Evolutionary conservation across 352 stramenopile species (phyloP).

Genomic region (Pythium dissimile): DNA sequence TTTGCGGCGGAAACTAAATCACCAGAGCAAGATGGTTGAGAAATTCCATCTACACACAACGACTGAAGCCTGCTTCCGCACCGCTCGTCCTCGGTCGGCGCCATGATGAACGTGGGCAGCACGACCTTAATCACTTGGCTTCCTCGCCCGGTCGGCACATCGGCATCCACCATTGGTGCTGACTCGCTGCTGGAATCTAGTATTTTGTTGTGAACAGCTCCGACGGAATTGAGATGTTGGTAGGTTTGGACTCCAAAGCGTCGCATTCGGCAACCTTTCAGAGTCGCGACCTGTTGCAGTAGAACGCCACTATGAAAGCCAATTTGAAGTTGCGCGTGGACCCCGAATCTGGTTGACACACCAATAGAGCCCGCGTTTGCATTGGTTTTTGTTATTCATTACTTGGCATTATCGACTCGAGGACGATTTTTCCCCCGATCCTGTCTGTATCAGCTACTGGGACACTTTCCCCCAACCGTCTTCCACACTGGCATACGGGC

Average conservation of each 20-base stretch:
- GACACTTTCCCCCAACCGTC: background rate
- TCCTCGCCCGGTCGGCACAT: slow-evolving; percentile 31
- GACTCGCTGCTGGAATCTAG: background rate
- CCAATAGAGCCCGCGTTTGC: background rate
- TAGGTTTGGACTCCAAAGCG: background rate
- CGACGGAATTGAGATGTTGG: too few relatives aligned
- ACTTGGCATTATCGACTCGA: slow-evolving; percentile 12
- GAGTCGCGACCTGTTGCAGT: too few relatives aligned
- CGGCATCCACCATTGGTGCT: slow-evolving; percentile 47
- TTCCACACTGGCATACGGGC: slow-evolving; percentile 12
- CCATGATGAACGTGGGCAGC: slow-evolving; percentile 84
- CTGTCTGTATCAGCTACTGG: background rate
- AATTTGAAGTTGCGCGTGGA: too few relatives aligned
- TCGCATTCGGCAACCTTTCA: slow-evolving; percentile 7
- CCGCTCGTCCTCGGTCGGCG: slow-evolving; percentile 72
- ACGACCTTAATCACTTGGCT: slow-evolving; percentile 78
- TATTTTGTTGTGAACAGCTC: too few relatives aligned
- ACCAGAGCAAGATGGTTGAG: background rate
- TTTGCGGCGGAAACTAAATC: slow-evolving; percentile 63
- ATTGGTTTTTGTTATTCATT: slow-evolving; percentile 19
- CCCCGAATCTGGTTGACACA: background rate
- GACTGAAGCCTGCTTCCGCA: slow-evolving; percentile 3
- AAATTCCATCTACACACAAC: background rate
- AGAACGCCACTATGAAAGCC: too few relatives aligned
- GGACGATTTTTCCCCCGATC: background rate